Percentiles rank a stretch among this genome's conserved stretches.
Evolutionary conservation across 2,329 filamentous ascomycete species (phyloP).

Genomic region (Alternaria burnsii): DNA sequence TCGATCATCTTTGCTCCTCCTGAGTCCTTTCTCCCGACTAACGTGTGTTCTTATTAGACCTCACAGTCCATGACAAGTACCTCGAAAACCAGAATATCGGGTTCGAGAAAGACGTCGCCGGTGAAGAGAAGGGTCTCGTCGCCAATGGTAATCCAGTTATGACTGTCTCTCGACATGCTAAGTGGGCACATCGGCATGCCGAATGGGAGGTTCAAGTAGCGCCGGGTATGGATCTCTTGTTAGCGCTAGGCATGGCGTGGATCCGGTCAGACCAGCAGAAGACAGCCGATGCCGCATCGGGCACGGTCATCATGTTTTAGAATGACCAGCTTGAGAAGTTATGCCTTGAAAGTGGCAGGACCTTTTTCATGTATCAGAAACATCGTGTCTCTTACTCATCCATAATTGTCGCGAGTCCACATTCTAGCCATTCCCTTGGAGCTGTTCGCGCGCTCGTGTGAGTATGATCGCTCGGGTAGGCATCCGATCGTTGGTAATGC

Average conservation of each 20-base stretch:
- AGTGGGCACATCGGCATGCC: slow-evolving; percentile 16
- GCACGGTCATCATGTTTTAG: not conserved
- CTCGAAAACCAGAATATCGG: not conserved
- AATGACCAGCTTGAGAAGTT: no score
- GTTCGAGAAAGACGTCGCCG: slow-evolving; percentile 25
- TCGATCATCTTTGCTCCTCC: not conserved
- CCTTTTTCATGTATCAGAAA: not conserved
- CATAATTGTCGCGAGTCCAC: slow-evolving; percentile 1
- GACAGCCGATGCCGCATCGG: slow-evolving; percentile 20
- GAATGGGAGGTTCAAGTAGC: slow-evolving; percentile 25
- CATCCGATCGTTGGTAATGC: slow-evolving; percentile 28
- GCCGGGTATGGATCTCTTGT: slow-evolving; percentile 33
- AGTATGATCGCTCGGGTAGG: slow-evolving; percentile 23
- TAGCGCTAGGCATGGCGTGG: slow-evolving; percentile 27
- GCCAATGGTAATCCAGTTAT: slow-evolving; percentile 21
- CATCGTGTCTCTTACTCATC: not conserved
- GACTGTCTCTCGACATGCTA: slow-evolving; percentile 18
- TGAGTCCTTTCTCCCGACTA: not conserved
- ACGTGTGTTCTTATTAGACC: not conserved
- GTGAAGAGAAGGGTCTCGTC: slow-evolving; percentile 28
- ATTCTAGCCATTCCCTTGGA: not conserved
- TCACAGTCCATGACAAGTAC: slow-evolving; percentile 15
- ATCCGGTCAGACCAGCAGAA: slow-evolving; percentile 26
- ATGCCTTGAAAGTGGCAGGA: not conserved
- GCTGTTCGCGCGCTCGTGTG: not conserved